phyloP scores from a whole-genome alignment of 2,329 filamentous ascomycete genomes.

The Colletotrichum camelliae region DNA sequence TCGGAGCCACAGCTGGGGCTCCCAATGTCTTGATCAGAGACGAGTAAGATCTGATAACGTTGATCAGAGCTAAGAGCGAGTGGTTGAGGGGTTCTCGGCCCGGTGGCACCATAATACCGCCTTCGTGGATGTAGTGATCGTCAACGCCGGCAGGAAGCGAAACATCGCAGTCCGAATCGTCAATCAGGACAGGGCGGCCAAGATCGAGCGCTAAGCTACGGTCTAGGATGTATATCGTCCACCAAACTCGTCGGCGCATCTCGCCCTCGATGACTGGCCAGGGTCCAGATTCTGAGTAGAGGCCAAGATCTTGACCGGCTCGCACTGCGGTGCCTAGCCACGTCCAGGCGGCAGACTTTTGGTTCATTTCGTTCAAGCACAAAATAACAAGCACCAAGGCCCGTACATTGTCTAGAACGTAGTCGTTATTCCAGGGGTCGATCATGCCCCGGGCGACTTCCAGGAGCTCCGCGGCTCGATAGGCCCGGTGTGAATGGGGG shows the following conservation, averaged over 20 bases:
- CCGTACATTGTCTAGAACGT: constrained; percentile 77
- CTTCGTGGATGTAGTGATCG: constrained; percentile 75
- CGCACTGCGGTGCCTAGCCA: constrained; percentile 84
- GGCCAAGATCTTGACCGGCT: constrained; percentile 81
- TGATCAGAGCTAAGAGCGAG: constrained; percentile 78
- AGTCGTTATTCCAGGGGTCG: constrained; percentile 83
- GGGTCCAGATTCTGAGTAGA: constrained; percentile 77
- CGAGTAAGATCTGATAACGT: constrained; percentile 80
- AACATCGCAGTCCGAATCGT: constrained; percentile 88
- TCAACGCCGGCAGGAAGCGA: constrained; percentile 80
- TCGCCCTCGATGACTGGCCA: constrained; percentile 82
- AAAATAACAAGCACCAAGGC: constrained; percentile 76
- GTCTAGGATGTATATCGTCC: constrained; percentile 91
- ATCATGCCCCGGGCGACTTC: constrained; percentile 73
- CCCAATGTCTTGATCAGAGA: constrained; percentile 75
- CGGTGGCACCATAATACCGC: constrained; percentile 57
- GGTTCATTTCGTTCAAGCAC: constrained; percentile 84
- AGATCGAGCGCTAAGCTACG: constrained; percentile 80
- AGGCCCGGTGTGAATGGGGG: constrained; percentile 57
- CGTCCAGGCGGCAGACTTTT: constrained; percentile 83
- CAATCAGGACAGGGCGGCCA: constrained; percentile 80
- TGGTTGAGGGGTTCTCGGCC: constrained; percentile 65
- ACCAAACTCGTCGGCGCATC: constrained; percentile 89
- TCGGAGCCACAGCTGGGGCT: constrained; percentile 67
- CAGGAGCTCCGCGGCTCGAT: constrained; percentile 67